Base-by-base conservation (phyloP, 192 early-diverging fungal species). In the Coemansia biformis region DNA sequence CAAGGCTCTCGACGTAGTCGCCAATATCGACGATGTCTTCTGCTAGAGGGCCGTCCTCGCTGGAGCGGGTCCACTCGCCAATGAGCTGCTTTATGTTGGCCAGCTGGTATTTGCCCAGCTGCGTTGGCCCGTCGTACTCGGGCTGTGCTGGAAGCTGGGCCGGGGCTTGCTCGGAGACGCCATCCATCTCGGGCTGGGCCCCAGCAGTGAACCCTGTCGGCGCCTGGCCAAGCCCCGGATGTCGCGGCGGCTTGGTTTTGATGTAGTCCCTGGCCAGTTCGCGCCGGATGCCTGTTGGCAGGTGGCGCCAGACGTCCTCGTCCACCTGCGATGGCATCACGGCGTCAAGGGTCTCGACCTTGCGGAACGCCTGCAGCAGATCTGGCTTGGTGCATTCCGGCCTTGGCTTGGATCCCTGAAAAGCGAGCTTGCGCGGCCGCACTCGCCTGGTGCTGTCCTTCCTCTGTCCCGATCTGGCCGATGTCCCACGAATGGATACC, bases 251-350 rank as follows among this genome's bases (percentile, higher is more conserved):
- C 16, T 56, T 62, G 16, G 58, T 44, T 24, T 38, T 57, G 7
- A 61, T 29, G 29, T 66, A 66, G 6, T 61, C 57, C 33, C 63
- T 52, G 17, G 58, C 54, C 17, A 74, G 26, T 37, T 74, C 63
- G 16, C 59, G 70, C 4, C 63, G 58, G 16, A 74, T 62, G 17
- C 28, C 54, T 16, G 38, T 36, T 3, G 70, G 70, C 33, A 74
- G 43, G 8, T 53, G 33, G 0, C 45, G 33, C 62, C 62, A 74
- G 32, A 66, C 59, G 14, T 51, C 51, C 17, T 22, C 36, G 33
- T 74, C 70, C 50, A 66, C 49, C 34, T 74, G 68, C 34, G 68
- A 72, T 22, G 68, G 61, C 68, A 72, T 56, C 12, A 72, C 37
- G 19, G 24, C 36, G 24, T 72, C 68, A 8, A 72, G 45, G 2